Evolutionary conservation across 2,329 filamentous ascomycete species (phyloP).

Genomic region (Cadophora malorum): DNA sequence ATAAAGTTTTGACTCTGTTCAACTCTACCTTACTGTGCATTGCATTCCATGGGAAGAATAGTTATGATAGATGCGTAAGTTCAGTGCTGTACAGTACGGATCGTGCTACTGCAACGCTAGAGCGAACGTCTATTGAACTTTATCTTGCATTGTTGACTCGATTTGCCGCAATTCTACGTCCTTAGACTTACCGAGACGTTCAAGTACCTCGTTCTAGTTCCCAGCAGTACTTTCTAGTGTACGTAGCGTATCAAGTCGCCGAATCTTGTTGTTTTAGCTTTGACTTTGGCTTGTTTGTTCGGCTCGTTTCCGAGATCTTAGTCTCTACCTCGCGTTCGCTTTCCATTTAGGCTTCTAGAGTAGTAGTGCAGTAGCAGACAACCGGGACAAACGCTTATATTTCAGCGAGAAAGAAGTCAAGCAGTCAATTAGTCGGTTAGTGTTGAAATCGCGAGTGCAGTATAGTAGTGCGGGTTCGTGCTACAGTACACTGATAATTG

Average conservation of each 20-base stretch:
- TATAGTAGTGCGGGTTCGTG: neutral
- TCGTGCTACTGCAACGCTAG: neutral
- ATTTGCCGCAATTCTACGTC: neutral
- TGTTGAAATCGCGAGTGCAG: neutral
- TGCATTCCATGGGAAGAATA: too few species aligned
- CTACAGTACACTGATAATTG: neutral
- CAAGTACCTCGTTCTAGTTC: neutral
- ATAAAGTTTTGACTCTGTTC: too few species aligned
- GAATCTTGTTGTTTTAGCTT: slow-evolving; percentile 2
- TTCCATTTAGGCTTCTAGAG: neutral
- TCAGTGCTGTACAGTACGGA: too few species aligned
- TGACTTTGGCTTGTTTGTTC: neutral
- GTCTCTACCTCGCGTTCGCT: neutral
- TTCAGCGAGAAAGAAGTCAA: neutral
- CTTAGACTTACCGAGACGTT: neutral
- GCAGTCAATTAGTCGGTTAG: neutral
- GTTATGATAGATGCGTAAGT: too few species aligned
- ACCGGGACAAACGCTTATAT: neutral
- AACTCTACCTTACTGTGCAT: too few species aligned
- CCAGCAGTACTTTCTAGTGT: neutral
- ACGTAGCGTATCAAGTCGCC: neutral
- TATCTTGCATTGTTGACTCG: neutral
- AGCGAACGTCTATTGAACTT: neutral
- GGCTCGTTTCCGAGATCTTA: neutral
- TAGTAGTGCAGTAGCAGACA: neutral